Evolutionary conservation across 23 red algal genomes (phyloP), one percentile per base, ranked within the genome.

Genomic region (Gracilaria domingensis): DNA sequence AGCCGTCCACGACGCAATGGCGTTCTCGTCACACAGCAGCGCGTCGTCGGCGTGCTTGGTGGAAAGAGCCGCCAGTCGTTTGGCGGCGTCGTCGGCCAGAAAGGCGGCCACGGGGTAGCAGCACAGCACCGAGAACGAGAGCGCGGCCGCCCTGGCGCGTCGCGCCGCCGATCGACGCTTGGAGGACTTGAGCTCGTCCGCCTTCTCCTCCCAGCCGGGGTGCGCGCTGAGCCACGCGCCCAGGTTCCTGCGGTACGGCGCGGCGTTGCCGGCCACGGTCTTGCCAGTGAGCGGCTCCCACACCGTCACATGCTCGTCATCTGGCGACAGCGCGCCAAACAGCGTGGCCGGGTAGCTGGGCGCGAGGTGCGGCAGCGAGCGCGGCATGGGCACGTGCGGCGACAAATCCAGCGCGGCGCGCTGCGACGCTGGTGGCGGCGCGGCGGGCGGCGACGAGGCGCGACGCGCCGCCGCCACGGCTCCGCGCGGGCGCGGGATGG

Each of bases 301-400:
- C 60, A 99, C 97, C 36, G 97, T 99, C 14, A 99, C 97, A 58
- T 99, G 97, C 89, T 99, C 97, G 82, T 99, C 97, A 13, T 99
- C 97, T 9, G 79, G 54, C 42, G 79, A 83, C 13, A 92, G 35
- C 14, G 38, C 89, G 48, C 79, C 89, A 24, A 92, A 92, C 17
- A 92, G 53, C 14, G 87, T 73, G n/a, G 89, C 89, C 7, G 89
- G 89, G 74, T 59, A 90, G 57, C 87, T 80, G 28, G 87, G 87
- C n/a, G 87, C 37, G 20, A 90, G 56, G 58, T 90, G 55, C 25
- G 89, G 89, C 24, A 92, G 59, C 53, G 89, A 59, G 58, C 47
- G 53, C 30, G 89, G 89, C 12, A 92, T 82, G 48, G 87, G 39
- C 38, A 28, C 72, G 45, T 25, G 3, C 0, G 72, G 72, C 40